Evolutionary conservation across 2,329 filamentous ascomycete genomes (phyloP).

Genomic region (Neodidymelliopsis sp.): DNA sequence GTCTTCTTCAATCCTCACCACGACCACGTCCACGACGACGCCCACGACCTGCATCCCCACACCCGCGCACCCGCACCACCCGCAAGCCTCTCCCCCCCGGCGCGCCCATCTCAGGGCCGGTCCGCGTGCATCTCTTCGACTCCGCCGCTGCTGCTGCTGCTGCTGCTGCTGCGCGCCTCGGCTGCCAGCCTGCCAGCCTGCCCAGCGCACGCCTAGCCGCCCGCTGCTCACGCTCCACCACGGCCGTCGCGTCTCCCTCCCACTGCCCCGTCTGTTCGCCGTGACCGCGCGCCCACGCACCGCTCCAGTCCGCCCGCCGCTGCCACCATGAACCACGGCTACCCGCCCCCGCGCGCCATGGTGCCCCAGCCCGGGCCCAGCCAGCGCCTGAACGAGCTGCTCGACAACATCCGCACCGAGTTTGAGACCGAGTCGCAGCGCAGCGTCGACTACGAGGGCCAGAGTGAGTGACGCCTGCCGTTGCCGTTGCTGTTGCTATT

Average conservation of each 20-base stretch:
- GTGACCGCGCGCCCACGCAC: constrained; percentile 15
- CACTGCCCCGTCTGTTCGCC: constrained; percentile 4
- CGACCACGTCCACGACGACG: too few species aligned
- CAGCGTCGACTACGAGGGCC: constrained; percentile 88
- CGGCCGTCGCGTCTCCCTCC: constrained; percentile 26
- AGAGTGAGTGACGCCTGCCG: constrained; percentile 75
- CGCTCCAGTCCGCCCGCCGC: constrained; percentile 4
- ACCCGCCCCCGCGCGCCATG: constrained; percentile 85
- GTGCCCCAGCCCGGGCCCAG: constrained; percentile 64
- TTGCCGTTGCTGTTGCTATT: too few species aligned
- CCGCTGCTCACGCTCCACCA: constrained; percentile 24
- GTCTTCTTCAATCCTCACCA: constrained; percentile 6
- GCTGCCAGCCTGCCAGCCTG: constrained; percentile 31
- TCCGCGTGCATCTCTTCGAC: constrained; percentile 14
- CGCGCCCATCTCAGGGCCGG: constrained; percentile 32
- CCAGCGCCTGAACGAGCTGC: constrained; percentile 84
- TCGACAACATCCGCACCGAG: constrained; percentile 89
- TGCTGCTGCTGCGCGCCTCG: constrained; percentile 14
- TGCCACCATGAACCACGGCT: constrained; percentile 67
- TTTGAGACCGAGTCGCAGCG: constrained; percentile 86
- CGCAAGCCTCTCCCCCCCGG: background rate
- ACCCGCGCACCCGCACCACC: constrained; percentile 2
- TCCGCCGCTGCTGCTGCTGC: constrained; percentile 7
- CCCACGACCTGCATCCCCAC: constrained; percentile 3
- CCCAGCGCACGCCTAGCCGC: constrained; percentile 15